These are phyloP conservation scores for Botrytis cinerea DNA, from an alignment of 2,329 filamentous ascomycete genomes.

Conservation along the genomic window DNA sequence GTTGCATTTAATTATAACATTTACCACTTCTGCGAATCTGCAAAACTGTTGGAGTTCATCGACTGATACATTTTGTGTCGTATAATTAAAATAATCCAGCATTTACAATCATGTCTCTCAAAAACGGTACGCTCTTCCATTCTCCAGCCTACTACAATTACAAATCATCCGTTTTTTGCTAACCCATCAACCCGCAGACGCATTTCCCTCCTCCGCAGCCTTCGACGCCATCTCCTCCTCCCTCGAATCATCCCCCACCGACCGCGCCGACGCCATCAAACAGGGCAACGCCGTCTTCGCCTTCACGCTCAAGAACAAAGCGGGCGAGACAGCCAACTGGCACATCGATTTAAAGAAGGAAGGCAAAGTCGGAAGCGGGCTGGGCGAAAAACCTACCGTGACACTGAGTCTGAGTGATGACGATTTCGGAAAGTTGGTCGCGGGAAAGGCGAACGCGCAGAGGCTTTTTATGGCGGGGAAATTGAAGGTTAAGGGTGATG, in stretches of 20 bases:
- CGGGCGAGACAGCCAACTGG: slow-evolving; percentile 82
- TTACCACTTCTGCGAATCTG: background rate
- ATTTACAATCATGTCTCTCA: slow-evolving; percentile 20
- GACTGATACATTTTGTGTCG: background rate
- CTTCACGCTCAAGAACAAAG: slow-evolving; percentile 88
- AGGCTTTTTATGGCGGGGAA: slow-evolving; percentile 94
- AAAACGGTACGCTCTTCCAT: slow-evolving; percentile 8
- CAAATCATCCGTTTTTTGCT: background rate
- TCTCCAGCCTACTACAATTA: background rate
- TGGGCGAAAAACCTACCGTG: slow-evolving; percentile 80
- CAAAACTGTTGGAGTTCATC: background rate
- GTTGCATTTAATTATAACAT: background rate
- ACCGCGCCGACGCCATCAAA: slow-evolving; percentile 86
- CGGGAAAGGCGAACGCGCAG: slow-evolving; percentile 91
- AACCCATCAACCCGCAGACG: slow-evolving; percentile 51
- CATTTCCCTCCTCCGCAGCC: slow-evolving; percentile 85
- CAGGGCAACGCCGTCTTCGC: slow-evolving; percentile 84
- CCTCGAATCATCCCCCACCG: slow-evolving; percentile 67
- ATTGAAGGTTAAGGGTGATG: slow-evolving; percentile 95
- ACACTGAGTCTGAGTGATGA: slow-evolving; percentile 82
- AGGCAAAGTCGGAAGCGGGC: slow-evolving; percentile 77
- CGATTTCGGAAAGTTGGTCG: slow-evolving; percentile 81
- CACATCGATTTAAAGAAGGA: slow-evolving; percentile 93
- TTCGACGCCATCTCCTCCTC: slow-evolving; percentile 84
- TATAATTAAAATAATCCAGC: background rate